These are phyloP conservation scores for Kuraishia cidri DNA, from an alignment of 805 yeast genomes.

Conservation along the genomic window DNA sequence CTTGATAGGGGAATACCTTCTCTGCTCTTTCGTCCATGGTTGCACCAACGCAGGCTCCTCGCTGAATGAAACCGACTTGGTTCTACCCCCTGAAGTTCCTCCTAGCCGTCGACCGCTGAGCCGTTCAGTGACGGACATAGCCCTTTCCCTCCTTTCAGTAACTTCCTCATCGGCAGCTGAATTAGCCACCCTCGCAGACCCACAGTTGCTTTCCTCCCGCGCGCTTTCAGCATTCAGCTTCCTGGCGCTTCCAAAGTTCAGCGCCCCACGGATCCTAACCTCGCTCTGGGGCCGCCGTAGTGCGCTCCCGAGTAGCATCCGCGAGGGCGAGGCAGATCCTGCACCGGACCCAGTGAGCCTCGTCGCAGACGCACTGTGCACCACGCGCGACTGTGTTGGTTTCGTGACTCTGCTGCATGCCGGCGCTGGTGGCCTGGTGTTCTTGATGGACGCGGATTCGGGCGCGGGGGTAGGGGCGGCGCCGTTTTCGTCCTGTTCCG, in stretches of 20 bases:
- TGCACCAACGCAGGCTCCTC: no score
- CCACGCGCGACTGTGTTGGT: background rate
- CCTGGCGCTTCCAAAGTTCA: slow-evolving; percentile 1
- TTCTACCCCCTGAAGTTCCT: no score
- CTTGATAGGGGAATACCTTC: no score
- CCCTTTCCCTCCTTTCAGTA: no score
- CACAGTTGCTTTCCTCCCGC: no score
- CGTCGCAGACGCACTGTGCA: background rate
- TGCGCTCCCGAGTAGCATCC: background rate
- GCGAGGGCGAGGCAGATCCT: background rate
- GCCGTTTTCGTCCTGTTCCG: background rate
- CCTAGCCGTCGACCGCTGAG: no score
- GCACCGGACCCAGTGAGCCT: background rate
- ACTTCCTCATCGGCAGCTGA: no score
- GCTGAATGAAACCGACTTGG: no score
- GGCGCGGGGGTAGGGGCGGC: background rate
- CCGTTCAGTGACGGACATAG: no score
- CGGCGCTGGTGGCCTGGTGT: background rate
- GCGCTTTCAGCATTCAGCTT: background rate
- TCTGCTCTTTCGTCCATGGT: no score
- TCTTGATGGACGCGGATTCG: background rate
- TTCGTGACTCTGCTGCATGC: background rate
- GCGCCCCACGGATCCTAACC: background rate
- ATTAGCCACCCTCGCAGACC: no score
- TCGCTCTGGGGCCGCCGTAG: background rate